Conservation (phyloP, 1,139 yeast species). For the Meyerozyma smithsonii region DNA sequence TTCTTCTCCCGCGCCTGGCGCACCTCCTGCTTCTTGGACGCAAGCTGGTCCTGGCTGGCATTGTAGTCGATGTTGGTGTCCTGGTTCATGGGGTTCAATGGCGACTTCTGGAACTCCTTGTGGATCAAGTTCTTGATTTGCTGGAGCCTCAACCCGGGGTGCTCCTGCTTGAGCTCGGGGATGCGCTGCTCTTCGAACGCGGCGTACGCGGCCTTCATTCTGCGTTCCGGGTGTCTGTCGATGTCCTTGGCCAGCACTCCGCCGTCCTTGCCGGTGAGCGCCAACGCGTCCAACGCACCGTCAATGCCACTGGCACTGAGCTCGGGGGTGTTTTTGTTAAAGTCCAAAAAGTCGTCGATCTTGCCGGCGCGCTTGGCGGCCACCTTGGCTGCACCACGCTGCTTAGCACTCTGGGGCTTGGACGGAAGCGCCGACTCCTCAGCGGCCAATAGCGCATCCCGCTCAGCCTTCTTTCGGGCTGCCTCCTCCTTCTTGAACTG, state of each 20-base stretch:
- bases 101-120: conserved; percentile 79
- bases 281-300: conserved; percentile 72
- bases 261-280: conserved; percentile 53
- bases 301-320: conserved; percentile 75
- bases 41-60: conserved; percentile 56
- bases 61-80: conserved; percentile 59
- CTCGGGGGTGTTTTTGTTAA: conserved; percentile 44
- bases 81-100: conserved; percentile 84
- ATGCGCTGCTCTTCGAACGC: conserved; percentile 70
- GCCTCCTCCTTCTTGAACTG: conserved; percentile 60
- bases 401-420: conserved; percentile 49
- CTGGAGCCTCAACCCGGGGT: conserved; percentile 76
- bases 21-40: conserved; percentile 44
- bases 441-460: conserved; percentile 53
- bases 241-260: conserved; percentile 59
- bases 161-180: conserved; percentile 70
- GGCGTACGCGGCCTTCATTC: conserved; percentile 76
- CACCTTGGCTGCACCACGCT: conserved; percentile 69
- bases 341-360: conserved; percentile 58
- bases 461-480: conserved; percentile 58
- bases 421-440: conserved; percentile 63
- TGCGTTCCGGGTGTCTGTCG: conserved; percentile 85
- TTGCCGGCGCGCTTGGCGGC: conserved; percentile 61
- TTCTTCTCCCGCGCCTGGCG: conserved; percentile 44
- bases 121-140: conserved; percentile 70